Conservation (phyloP, 2,329 filamentous ascomycete species). For the Aspergillus sp. region DNA sequence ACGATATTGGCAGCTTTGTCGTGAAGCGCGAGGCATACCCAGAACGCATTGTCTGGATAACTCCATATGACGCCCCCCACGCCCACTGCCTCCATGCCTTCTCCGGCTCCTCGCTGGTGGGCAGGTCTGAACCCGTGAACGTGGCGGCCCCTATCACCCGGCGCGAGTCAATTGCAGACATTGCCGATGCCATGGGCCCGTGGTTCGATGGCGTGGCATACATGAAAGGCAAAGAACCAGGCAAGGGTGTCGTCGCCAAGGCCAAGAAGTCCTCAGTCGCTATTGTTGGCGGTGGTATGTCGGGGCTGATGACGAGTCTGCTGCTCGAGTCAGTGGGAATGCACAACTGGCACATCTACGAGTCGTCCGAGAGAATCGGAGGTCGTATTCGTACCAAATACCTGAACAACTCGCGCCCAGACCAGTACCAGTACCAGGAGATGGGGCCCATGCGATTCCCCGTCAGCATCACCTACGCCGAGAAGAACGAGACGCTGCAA, state of each 20-base stretch:
- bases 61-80: slow-evolving; percentile 28
- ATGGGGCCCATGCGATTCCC: slow-evolving; percentile 50
- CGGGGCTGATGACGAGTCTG: slow-evolving; percentile 38
- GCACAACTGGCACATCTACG: slow-evolving; percentile 46
- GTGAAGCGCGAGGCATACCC: slow-evolving; percentile 40
- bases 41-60: slow-evolving; percentile 44
- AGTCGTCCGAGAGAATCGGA: slow-evolving; percentile 42
- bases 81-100: slow-evolving; percentile 37
- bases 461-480: slow-evolving; percentile 39
- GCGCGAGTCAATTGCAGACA: slow-evolving; percentile 30
- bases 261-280: slow-evolving; percentile 32
- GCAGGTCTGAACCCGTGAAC: slow-evolving; percentile 21
- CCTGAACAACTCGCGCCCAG: slow-evolving; percentile 38
- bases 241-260: slow-evolving; percentile 23
- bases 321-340: slow-evolving; percentile 47
- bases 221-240: slow-evolving; percentile 31
- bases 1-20: slow-evolving; percentile 44
- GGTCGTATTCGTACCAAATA: slow-evolving; percentile 47
- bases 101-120: slow-evolving; percentile 21
- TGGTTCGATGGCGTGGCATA: slow-evolving; percentile 43
- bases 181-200: slow-evolving; percentile 37
- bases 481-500: slow-evolving; percentile 42
- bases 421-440: slow-evolving; percentile 39
- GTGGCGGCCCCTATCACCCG: slow-evolving; percentile 15
- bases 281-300: slow-evolving; percentile 41